phyloP scores from a whole-genome alignment of 495 filamentous ascomycete species.

The Tetracladium marchalianum region DNA sequence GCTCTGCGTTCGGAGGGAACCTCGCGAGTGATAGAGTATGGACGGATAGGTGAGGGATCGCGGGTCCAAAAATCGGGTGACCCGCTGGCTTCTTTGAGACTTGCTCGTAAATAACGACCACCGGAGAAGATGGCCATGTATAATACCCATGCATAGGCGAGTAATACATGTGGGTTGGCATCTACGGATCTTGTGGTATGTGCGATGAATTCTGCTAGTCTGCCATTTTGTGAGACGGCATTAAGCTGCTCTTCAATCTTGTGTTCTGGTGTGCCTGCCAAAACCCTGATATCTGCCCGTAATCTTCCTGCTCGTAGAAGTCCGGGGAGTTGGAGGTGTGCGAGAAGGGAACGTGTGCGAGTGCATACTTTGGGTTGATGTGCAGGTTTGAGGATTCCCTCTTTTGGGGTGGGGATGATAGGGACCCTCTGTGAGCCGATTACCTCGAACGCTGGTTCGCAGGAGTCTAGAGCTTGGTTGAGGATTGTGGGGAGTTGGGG shows the following conservation, averaged over 20 bases:
- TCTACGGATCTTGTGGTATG: slow-evolving; percentile 25
- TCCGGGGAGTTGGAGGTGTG: slow-evolving; percentile 4
- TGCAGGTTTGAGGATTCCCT: not conserved
- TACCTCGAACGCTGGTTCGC: not conserved
- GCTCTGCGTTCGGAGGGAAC: not conserved
- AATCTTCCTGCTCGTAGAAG: slow-evolving; percentile 13
- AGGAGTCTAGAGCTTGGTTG: slow-evolving; percentile 1
- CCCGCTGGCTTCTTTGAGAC: slow-evolving; percentile 31
- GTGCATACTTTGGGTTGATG: not conserved
- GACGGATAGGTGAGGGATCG: slow-evolving; percentile 9
- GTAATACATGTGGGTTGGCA: slow-evolving; percentile 36
- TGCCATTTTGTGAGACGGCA: slow-evolving; percentile 2
- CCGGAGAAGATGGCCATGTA: slow-evolving; percentile 52
- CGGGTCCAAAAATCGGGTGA: slow-evolving; percentile 35
- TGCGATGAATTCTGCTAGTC: slow-evolving; percentile 15
- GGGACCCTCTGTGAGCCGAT: not conserved
- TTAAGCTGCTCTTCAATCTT: slow-evolving; percentile 12
- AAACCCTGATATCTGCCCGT: slow-evolving; percentile 11
- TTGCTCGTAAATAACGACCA: slow-evolving; percentile 39
- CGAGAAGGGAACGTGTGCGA: slow-evolving; percentile 10
- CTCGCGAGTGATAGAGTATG: slow-evolving; percentile 1
- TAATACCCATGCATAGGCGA: slow-evolving; percentile 50
- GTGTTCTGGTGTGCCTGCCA: slow-evolving; percentile 6
- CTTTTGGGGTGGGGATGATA: not conserved
- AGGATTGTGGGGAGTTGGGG: slow-evolving; percentile 8